Conservation (phyloP, 129 eudicot genomes). For the Kitagawia praeruptora region DNA sequence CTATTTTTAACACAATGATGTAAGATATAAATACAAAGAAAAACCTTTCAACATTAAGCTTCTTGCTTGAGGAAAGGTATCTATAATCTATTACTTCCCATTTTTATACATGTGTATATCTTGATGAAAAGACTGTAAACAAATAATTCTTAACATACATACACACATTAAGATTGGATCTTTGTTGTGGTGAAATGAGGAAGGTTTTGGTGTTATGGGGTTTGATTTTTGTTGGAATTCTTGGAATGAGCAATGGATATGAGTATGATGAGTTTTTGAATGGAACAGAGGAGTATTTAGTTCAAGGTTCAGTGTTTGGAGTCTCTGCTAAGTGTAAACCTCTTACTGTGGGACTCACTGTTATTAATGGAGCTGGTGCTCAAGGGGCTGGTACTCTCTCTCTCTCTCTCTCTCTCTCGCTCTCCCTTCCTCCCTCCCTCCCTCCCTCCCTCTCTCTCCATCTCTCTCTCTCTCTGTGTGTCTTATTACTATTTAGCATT, state of each 20-base stretch:
- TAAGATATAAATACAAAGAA: background rate
- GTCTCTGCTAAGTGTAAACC: conserved; percentile 5
- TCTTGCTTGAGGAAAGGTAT: background rate
- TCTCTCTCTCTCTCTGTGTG: background rate
- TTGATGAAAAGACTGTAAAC: background rate
- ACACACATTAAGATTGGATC: background rate
- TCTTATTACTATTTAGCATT: background rate
- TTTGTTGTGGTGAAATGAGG: conserved; percentile 1
- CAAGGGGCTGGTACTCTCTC: conserved; percentile 26
- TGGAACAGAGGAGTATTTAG: conserved; percentile 1
- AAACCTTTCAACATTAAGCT: background rate
- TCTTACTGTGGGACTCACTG: conserved; percentile 16
- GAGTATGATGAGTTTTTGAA: conserved; percentile 13
- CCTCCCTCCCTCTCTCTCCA: background rate
- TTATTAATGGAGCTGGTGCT: conserved; percentile 26
- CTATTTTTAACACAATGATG: background rate
- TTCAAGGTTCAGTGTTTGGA: conserved; percentile 6
- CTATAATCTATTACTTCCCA: too few species aligned
- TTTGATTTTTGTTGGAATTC: background rate
- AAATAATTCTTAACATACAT: background rate
- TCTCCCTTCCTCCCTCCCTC: background rate
- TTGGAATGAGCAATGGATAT: conserved; percentile 10
- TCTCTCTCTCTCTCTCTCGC: background rate
- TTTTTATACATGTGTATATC: background rate
- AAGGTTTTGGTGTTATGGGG: background rate